These are phyloP conservation scores for Trichoderma hamatum DNA, from an alignment of 2,329 filamentous ascomycete genomes.

Conservation along the genomic window DNA sequence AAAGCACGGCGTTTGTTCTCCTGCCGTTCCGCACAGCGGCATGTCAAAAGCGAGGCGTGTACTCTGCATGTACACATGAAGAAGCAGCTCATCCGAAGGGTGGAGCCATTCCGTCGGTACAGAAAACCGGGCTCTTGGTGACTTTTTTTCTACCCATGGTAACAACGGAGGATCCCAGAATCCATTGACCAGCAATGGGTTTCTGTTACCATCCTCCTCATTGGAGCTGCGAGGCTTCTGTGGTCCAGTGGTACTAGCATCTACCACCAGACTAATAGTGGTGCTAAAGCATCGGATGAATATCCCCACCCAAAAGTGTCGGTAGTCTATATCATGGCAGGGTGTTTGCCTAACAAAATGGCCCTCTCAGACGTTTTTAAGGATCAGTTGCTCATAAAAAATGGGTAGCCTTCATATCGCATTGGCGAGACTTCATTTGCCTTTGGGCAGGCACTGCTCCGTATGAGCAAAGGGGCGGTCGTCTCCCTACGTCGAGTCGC, in stretches of 20 bases:
- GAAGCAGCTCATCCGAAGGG: neutral
- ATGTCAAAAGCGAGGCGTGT: neutral
- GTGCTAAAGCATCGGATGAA: neutral
- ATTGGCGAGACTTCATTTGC: slow-evolving; percentile 5
- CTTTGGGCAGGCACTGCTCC: neutral
- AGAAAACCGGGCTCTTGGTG: slow-evolving; percentile 4
- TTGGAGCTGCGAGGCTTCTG: neutral
- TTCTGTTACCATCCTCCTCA: neutral
- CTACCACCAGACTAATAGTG: neutral
- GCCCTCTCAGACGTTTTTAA: neutral
- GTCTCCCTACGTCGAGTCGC: neutral
- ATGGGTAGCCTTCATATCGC: neutral
- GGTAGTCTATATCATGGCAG: neutral
- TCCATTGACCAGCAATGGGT: neutral
- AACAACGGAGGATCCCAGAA: neutral
- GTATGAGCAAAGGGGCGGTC: neutral
- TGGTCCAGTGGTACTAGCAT: neutral
- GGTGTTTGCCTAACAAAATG: neutral
- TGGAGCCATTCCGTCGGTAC: slow-evolving; percentile 1
- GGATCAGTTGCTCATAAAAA: neutral
- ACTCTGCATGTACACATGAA: neutral
- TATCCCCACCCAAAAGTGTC: neutral
- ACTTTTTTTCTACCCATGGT: neutral
- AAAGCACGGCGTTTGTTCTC: neutral
- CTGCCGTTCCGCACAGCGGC: neutral